Conservation (phyloP, 768 basidiomycete genomes). For the Lactarius quietus region DNA sequence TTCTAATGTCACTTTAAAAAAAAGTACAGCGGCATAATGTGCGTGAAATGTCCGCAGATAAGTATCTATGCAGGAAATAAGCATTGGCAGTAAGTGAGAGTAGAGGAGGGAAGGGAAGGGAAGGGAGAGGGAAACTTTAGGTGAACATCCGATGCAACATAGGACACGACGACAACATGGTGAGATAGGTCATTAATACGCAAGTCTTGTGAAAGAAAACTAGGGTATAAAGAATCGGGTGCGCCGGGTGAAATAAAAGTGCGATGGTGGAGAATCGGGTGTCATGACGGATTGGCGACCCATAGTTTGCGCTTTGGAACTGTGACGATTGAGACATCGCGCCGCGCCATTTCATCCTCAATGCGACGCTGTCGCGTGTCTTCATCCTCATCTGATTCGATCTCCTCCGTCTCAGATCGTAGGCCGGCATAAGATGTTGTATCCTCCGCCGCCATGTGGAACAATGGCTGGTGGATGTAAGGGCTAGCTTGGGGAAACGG, state of each 20-base stretch:
- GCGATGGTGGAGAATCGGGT: not conserved
- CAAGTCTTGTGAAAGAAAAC: not conserved
- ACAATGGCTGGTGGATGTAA: constrained; percentile 65
- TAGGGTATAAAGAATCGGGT: constrained; percentile 10
- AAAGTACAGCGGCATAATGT: constrained; percentile 28
- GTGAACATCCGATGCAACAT: constrained; percentile 33
- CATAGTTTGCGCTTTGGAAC: constrained; percentile 71
- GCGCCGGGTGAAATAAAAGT: not conserved
- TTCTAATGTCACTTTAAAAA: constrained; percentile 28
- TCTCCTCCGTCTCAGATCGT: constrained; percentile 38
- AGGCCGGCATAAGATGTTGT: constrained; percentile 48
- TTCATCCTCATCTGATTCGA: constrained; percentile 73
- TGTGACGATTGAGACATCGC: constrained; percentile 78
- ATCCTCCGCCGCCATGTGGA: constrained; percentile 47
- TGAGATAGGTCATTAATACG: constrained; percentile 16
- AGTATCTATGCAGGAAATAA: constrained; percentile 24
- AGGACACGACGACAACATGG: constrained; percentile 2
- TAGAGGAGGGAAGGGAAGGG: not conserved
- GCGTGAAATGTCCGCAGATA: constrained; percentile 24
- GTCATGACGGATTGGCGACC: constrained; percentile 62
- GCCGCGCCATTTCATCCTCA: constrained; percentile 76
- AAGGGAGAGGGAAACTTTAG: constrained; percentile 1
- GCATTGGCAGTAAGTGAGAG: constrained; percentile 14
- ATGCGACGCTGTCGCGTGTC: constrained; percentile 68
- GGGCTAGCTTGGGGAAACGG: constrained; percentile 52